phyloP scores from a whole-genome alignment of 2,329 filamentous ascomycete species.

The Ophiostoma triangulosporum region DNA sequence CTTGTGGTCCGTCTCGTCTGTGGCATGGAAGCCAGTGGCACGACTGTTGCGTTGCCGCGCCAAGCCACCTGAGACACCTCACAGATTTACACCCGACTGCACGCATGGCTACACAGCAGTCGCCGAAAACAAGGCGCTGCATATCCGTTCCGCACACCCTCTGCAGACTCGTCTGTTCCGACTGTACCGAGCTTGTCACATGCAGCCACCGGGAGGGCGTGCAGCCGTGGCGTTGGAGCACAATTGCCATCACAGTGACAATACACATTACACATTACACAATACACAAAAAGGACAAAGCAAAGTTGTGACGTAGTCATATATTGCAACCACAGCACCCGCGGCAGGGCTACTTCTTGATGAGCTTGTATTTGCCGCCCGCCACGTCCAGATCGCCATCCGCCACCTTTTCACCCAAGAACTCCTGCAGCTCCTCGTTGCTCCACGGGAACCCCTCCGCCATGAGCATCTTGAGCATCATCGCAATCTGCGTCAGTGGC shows the following conservation, averaged over 20 bases:
- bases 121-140: not conserved
- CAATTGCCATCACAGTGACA: no score
- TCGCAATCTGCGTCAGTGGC: conserved; percentile 67
- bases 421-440: conserved; percentile 73
- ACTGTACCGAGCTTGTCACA: not conserved
- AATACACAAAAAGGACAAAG: no score
- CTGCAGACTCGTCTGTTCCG: not conserved
- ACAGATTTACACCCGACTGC: not conserved
- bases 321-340: no score
- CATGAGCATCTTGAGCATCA: conserved; percentile 92
- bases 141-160: not conserved
- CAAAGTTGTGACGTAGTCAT: not conserved
- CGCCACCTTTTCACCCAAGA: conserved; percentile 65
- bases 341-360: conserved; percentile 42
- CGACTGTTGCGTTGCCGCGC: no score
- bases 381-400: conserved; percentile 54
- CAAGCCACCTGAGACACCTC: no score
- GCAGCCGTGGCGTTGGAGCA: not conserved
- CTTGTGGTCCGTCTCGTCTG: no score
- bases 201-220: not conserved
- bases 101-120: not conserved
- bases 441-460: conserved; percentile 80
- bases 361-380: conserved; percentile 57
- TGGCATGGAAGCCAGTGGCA: no score
- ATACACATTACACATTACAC: no score